Base-by-base conservation (phyloP, 2,329 filamentous ascomycete species). In the Diaporthe ilicicola region DNA sequence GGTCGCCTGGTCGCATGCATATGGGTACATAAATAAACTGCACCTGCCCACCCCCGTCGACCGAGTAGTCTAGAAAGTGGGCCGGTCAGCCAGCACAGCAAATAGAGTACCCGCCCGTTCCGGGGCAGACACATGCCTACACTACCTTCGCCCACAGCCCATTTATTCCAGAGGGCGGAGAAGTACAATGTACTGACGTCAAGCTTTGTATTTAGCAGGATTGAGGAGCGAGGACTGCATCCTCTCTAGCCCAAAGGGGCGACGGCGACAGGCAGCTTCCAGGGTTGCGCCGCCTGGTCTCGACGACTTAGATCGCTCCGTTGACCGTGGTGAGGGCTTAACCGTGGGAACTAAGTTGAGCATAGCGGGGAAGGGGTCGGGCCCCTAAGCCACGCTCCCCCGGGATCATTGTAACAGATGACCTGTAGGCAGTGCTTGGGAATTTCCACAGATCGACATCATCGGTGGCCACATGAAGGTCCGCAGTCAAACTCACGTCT, bases 1-100 rank as follows among this genome's bases (percentile, higher is more conserved):
- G 50, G 15, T 17, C 19, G 51, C 34, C 56, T 34, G 29, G 59
- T 34, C 59, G 59, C 59, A 50, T 64, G 59, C 59, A 64, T 64
- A 44, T 64, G 59, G 59, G 59, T 37, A 64, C 59, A 64, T 64
- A 64, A 50, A 64, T n/a, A 24, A 64, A 64, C 59, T 64, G 59
- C 59, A 64, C 27, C 15, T 50, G 42, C 59, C 44, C 59, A 64
- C 59, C 7, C 34, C 10, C 59, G 19, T 9, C 54, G 17, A 9
- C 56, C 59, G 44, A 48, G 44, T 64, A n/a, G n/a, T n/a, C n/a
- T n/a, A n/a, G 29, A 50, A 17, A 48, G 59, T 62, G 59, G 59
- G 42, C 42, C 42, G 59, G 27, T 62, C 42, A 48, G 29, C 59
- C 42, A 62, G 42, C 13, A 17, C 48, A 59, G n/a, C 6, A 12